Evolutionary conservation across 495 filamentous ascomycete species (phyloP).

Genomic region (Annulohypoxylon bovei): DNA sequence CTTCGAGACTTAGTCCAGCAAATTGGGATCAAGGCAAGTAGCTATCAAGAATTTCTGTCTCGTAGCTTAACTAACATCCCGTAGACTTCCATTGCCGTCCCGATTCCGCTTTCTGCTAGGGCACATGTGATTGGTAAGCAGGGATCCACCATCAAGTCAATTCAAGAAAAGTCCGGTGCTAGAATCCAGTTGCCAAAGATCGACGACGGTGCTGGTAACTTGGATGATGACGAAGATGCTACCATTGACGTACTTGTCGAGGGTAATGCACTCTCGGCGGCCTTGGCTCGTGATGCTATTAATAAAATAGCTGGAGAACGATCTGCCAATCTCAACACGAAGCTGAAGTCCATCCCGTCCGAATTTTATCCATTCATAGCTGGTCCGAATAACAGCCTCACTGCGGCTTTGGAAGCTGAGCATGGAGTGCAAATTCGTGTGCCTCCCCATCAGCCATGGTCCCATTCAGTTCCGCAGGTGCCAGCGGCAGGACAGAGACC

Average conservation of each 20-base stretch:
- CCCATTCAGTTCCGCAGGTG: constrained; percentile 71
- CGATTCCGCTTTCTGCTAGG: constrained; percentile 83
- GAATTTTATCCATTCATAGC: constrained; percentile 97
- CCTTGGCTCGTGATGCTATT: constrained; percentile 82
- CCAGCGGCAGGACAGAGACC: constrained; percentile 70
- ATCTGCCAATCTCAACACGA: constrained; percentile 78
- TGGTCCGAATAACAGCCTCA: constrained; percentile 75
- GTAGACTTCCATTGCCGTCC: constrained; percentile 76
- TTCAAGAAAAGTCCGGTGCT: constrained; percentile 85
- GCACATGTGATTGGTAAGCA: constrained; percentile 90
- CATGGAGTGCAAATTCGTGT: constrained; percentile 77
- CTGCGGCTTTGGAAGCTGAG: constrained; percentile 71
- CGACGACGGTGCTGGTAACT: constrained; percentile 62
- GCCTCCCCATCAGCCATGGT: constrained; percentile 81
- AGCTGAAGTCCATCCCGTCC: constrained; percentile 81
- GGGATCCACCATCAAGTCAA: constrained; percentile 87
- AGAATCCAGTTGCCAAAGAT: constrained; percentile 86
- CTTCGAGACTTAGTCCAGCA: constrained; percentile 86
- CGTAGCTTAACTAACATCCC: constrained; percentile 21
- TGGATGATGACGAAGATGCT: constrained; percentile 77
- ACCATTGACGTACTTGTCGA: constrained; percentile 88
- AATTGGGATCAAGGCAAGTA: constrained; percentile 80
- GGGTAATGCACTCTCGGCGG: constrained; percentile 85
- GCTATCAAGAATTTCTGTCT: background rate
- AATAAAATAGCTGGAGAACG: constrained; percentile 86